Conservation (phyloP, 1,284 basidiomycete species). For the Apiotrichum gamsii region DNA sequence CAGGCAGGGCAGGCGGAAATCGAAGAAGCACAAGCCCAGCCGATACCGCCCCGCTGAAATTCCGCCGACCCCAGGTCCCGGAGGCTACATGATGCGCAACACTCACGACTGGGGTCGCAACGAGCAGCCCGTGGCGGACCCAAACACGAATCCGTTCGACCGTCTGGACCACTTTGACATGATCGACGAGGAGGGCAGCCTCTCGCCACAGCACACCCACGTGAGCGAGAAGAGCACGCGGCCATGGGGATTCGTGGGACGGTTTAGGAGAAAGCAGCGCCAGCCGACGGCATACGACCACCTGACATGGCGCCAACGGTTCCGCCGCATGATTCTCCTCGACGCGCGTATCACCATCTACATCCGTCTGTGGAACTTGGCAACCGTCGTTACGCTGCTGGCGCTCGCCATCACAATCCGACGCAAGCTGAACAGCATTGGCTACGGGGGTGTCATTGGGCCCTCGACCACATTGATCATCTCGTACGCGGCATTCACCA, state of each 20-base stretch:
- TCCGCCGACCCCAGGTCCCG: conserved; percentile 14
- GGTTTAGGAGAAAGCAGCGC: neutral
- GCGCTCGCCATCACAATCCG: conserved; percentile 49
- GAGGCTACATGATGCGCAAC: neutral
- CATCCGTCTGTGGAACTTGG: conserved; percentile 51
- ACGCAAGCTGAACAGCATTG: conserved; percentile 31
- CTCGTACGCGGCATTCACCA: conserved; percentile 49
- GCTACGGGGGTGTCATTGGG: conserved; percentile 50
- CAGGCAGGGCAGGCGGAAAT: too few relatives aligned
- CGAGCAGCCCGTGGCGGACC: conserved; percentile 2
- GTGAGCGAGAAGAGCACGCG: conserved; percentile 4
- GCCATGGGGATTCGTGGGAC: neutral
- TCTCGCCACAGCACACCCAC: conserved; percentile 2
- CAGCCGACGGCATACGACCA: conserved; percentile 12
- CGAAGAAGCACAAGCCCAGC: neutral
- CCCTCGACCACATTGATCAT: conserved; percentile 51
- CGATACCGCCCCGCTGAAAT: conserved; percentile 10
- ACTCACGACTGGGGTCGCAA: conserved; percentile 6
- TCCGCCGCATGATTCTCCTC: conserved; percentile 45
- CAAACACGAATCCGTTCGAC: conserved; percentile 11
- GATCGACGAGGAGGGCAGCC: conserved; percentile 15
- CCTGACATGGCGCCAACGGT: conserved; percentile 29
- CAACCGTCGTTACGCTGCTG: conserved; percentile 47
- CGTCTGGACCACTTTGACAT: conserved; percentile 18
- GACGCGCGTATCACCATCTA: conserved; percentile 52